Base-by-base conservation (phyloP, 768 basidiomycete genomes). In the Podaxis sp. region DNA sequence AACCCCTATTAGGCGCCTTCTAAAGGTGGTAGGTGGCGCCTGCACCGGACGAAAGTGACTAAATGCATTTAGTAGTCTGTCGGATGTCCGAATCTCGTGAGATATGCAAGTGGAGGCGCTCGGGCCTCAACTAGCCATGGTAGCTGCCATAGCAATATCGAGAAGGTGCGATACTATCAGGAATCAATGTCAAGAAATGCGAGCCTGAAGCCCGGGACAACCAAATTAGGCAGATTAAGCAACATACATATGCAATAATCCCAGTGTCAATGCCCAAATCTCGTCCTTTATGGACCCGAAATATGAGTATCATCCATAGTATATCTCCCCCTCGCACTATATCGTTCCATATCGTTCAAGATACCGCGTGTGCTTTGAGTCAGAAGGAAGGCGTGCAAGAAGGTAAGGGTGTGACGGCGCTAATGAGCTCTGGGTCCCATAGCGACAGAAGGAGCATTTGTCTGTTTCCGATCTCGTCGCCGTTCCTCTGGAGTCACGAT, bases 401-500 rank as follows among this genome's bases (percentile, higher is more conserved):
- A 33, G 7, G 33, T 33, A 7, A 33, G 30, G 0, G n/a, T 19
- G 46, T n/a, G 9, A 19, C 19, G 44, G 44, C 44, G 44, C 42
- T 39, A 58, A 22, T 53, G 59, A 30, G 39, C 40, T 15, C 52
- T 8, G 9, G 40, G 40, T 53, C 26, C 52, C 15, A 30, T 44
- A 24, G 26, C 28, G 39, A 44, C 7, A 42, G 38, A 19, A 49
- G 51, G 26, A 46, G 40, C 40, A 33, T 19, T 52, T 39, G 39
- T 56, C 38, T 56, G 54, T 40, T 38, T 4, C n/a, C 48, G 54
- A 22, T 36, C 3, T 39, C 19, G 33, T 44, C 33, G 61, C 19
- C 61, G 61, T 19, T 54, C 61, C 39, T 62, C 61, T 39, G 61
- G 61, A 3, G 61, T 57, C 26, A 62, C 33, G 48, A 62, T 62